A percentile compares a stretch with the other conserved stretches of the same genome.
These are phyloP conservation scores for Tolypocladium ophioglossoides DNA, from an alignment of 2,329 filamentous ascomycete species.

Conservation along the genomic window DNA sequence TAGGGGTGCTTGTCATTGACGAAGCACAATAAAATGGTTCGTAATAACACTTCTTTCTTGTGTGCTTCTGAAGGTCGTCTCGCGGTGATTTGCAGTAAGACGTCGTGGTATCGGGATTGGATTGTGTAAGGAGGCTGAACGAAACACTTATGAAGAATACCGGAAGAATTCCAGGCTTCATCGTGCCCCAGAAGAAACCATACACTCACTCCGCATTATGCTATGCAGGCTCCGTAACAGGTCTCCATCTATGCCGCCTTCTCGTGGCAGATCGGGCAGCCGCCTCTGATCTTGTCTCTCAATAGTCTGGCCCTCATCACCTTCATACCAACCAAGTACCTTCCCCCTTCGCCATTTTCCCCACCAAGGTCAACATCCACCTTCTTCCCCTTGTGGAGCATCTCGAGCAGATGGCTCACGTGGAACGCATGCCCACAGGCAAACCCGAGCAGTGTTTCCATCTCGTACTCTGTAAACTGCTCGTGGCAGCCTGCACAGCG, in stretches of 20 bases:
- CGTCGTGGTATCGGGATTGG: background rate
- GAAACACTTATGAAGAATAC: background rate
- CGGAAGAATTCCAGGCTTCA: background rate
- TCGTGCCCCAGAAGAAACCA: constrained; percentile 3
- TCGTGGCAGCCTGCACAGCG: constrained; percentile 49
- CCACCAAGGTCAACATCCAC: constrained; percentile 36
- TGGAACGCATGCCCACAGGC: constrained; percentile 78
- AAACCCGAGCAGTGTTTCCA: constrained; percentile 67
- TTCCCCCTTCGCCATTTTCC: constrained; percentile 29
- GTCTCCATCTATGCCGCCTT: constrained; percentile 4
- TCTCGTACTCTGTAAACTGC: constrained; percentile 49
- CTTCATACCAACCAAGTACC: constrained; percentile 69
- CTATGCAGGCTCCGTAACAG: background rate
- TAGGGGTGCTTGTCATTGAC: background rate
- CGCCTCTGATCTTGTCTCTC: constrained; percentile 55
- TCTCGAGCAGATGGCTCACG: constrained; percentile 56
- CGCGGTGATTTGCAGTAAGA: background rate
- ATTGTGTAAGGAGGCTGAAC: background rate
- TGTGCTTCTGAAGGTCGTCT: background rate
- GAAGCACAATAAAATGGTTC: background rate
- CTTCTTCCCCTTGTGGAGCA: constrained; percentile 33
- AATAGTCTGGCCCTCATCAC: constrained; percentile 77
- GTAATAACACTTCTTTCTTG: background rate
- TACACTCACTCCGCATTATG: background rate
- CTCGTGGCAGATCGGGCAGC: constrained; percentile 49